Evolutionary conservation across 305 asterid genomes (phyloP).

Genomic region (Vinca major): DNA sequence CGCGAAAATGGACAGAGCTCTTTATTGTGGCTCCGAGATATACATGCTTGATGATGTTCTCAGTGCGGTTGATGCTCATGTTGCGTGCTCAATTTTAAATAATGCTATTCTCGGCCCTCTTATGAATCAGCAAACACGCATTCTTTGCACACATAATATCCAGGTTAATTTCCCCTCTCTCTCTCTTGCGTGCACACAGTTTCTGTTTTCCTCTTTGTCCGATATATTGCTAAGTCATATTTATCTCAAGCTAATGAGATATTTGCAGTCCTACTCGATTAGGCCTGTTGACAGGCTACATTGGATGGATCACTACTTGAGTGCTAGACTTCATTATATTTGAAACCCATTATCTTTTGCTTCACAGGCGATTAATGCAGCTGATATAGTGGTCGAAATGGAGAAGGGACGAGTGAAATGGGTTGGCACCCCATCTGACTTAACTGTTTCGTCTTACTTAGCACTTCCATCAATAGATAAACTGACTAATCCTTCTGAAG

Average conservation of each 20-base stretch:
- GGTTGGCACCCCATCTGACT: constrained; percentile 63
- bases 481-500: constrained; percentile 29
- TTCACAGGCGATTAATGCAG: constrained; percentile 67
- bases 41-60: constrained; percentile 89
- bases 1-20: constrained; percentile 50
- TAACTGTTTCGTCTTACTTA: constrained; percentile 40
- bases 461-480: constrained; percentile 48
- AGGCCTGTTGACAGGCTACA: too few relatives aligned
- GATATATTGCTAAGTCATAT: too few relatives aligned
- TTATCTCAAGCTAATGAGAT: neutral
- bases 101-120: constrained; percentile 69
- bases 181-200: neutral
- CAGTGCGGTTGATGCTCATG: constrained; percentile 98
- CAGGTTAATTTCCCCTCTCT: constrained; percentile 43
- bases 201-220: neutral
- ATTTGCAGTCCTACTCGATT: too few relatives aligned
- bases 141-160: constrained; percentile 85
- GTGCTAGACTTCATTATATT: neutral
- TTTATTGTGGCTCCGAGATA: constrained; percentile 57
- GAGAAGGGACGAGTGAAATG: constrained; percentile 71
- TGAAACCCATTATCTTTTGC: neutral
- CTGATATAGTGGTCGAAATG: constrained; percentile 73
- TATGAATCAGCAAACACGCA: constrained; percentile 61
- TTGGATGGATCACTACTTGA: neutral
- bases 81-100: constrained; percentile 63